phyloP scores from a whole-genome alignment of 352 stramenopile species.

The Phytophthora citricola region DNA sequence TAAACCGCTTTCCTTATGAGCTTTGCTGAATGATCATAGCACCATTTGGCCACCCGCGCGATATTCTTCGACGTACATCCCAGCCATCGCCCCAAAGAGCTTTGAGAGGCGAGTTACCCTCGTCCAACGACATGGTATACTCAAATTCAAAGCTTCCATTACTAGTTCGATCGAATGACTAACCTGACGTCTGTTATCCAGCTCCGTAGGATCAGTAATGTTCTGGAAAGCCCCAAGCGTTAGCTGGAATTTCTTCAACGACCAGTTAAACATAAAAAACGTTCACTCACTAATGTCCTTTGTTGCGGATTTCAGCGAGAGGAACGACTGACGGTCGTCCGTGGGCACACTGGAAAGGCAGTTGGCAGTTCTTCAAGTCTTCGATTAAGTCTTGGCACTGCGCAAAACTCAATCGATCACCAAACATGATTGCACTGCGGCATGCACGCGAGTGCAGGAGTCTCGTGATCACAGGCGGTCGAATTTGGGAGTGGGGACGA shows the following conservation, averaged over 20 bases:
- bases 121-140: slow-evolving; percentile 67
- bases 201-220: slow-evolving; percentile 72
- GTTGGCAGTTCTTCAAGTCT: slow-evolving; percentile 72
- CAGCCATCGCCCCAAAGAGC: slow-evolving; percentile 42
- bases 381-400: slow-evolving; percentile 80
- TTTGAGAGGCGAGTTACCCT: slow-evolving; percentile 39
- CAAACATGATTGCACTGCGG: slow-evolving; percentile 94
- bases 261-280: no score
- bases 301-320: slow-evolving; percentile 66
- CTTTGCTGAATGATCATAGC: slow-evolving; percentile 10
- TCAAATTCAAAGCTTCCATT: neutral
- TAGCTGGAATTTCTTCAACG: neutral
- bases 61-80: slow-evolving; percentile 57
- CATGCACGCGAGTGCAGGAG: slow-evolving; percentile 90
- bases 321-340: slow-evolving; percentile 90
- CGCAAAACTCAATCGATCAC: slow-evolving; percentile 74
- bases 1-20: neutral
- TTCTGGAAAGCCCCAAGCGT: slow-evolving; percentile 45
- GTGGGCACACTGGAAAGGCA: slow-evolving; percentile 93
- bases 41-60: slow-evolving; percentile 37
- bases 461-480: slow-evolving; percentile 80
- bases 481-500: slow-evolving; percentile 38
- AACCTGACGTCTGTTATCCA: slow-evolving; percentile 18
- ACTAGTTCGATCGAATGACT: neutral
- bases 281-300: neutral